Evolutionary conservation across 306 rosid genomes (phyloP).

Genomic region (Acacia confusa): DNA sequence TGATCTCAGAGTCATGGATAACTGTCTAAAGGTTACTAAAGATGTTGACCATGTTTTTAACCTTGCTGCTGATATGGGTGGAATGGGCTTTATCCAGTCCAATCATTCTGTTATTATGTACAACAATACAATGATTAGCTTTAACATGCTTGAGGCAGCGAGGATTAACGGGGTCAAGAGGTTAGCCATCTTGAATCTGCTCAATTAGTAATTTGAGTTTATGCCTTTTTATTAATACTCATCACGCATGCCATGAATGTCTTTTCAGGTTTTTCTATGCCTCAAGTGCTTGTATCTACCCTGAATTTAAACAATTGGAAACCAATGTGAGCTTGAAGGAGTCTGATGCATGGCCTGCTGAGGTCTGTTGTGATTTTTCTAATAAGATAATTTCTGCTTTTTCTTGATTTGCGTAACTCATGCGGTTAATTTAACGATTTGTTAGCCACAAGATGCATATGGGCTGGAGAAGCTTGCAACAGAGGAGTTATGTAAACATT

Average conservation of each 20-base stretch:
- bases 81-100: constrained; percentile 98
- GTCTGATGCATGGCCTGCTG: constrained; percentile 99
- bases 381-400: constrained; percentile 23
- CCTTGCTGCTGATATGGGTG: constrained; percentile 99
- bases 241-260: background rate
- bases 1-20: constrained; percentile 97
- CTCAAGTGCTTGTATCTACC: constrained; percentile 98
- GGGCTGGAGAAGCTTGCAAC: constrained; percentile 99
- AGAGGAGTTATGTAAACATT: constrained; percentile 97
- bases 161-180: constrained; percentile 90
- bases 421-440: constrained; percentile 24
- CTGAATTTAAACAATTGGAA: constrained; percentile 93
- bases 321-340: constrained; percentile 98
- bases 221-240: constrained; percentile 8
- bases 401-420: constrained; percentile 26
- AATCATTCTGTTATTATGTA: constrained; percentile 95
- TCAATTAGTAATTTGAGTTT: background rate
- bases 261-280: constrained; percentile 87
- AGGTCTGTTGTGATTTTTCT: constrained; percentile 54
- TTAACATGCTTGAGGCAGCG: constrained; percentile 93
- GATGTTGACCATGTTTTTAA: constrained; percentile 93
- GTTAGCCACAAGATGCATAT: constrained; percentile 99
- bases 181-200: constrained; percentile 42
- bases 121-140: constrained; percentile 97
- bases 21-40: constrained; percentile 82